Base-by-base conservation (phyloP, 2,329 filamentous ascomycete genomes). In the Fusarium metavorans region DNA sequence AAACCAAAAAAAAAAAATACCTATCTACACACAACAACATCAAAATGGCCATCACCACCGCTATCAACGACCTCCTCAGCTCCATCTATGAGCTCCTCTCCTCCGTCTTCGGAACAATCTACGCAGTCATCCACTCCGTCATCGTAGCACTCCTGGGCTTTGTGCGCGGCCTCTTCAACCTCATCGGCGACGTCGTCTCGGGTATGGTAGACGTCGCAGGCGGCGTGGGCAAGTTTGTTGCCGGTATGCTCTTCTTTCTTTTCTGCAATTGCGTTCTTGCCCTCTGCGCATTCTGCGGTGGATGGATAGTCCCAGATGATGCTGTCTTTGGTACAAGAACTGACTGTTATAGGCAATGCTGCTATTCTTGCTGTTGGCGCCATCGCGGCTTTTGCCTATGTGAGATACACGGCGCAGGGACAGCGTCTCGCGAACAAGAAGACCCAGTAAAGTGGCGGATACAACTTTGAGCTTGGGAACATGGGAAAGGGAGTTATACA, bases 51-150 rank as follows among this genome's bases (percentile, higher is more conserved):
- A 68, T 85, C 77, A 79, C 80, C 25, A 74, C 77, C 52, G 84
- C 83, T 34, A 70, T 85, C 61, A 75, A 76, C 52, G 81, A 84
- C 73, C 78, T 85, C 58, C 76, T 85, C 77, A 83, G 81, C 74
- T 85, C 83, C 77, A 78, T 85, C 76, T 84, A 82, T 68, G 84
- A 85, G 78, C 82, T 86, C 34, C 68, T 85, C 43, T 76, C 81
- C 37, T 84, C 83, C 6, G 68, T 86, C 58, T 73, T 85, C 32
- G 73, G 76, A 37, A 80, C 83, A n/a, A 59, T 81, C 50, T 82
- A 81, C 72, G 58, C 80, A 64, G 41, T 85, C 37, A 67, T 85
- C 16, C 79, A 83, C 52, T 80, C 80, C 37, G 50, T 83, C 34
- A 41, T 85, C 56, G 76, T 74, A 23, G 79, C 82, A 14, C 64